These are phyloP conservation scores for Plasmodium knowlesi DNA, from an alignment of 169 alveolate genomes.

Conservation along the genomic window DNA sequence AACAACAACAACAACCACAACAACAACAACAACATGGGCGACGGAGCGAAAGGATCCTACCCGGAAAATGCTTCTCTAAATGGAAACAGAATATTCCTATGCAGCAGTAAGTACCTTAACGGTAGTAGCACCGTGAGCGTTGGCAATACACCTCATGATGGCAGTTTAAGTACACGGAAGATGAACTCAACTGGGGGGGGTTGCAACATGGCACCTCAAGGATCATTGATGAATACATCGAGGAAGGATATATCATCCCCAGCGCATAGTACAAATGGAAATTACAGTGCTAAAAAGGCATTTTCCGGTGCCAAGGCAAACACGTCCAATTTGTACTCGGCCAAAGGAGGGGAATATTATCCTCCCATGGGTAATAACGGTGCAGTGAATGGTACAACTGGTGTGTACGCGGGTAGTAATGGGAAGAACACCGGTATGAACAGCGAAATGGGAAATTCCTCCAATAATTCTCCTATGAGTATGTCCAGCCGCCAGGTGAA, in stretches of 20 bases:
- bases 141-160: not conserved
- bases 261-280: not conserved
- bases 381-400: not conserved
- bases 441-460: not conserved
- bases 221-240: not conserved
- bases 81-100: conserved; percentile 4
- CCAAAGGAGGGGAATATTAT: not conserved
- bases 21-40: no score
- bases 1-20: no score
- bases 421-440: not conserved
- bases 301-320: not conserved
- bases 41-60: not conserved
- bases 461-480: not conserved
- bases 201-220: no score
- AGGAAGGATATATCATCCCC: not conserved
- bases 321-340: not conserved
- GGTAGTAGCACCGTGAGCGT: not conserved
- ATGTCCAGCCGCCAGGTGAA: not conserved
- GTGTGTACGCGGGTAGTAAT: not conserved
- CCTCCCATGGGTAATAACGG: not conserved
- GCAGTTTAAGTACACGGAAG: not conserved
- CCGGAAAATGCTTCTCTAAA: conserved; percentile 4
- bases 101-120: not conserved
- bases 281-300: not conserved
- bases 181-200: conserved; percentile 13